These are phyloP conservation scores for Botrytis deweyae DNA, from an alignment of 2,329 filamentous ascomycete genomes.

Conservation along the genomic window DNA sequence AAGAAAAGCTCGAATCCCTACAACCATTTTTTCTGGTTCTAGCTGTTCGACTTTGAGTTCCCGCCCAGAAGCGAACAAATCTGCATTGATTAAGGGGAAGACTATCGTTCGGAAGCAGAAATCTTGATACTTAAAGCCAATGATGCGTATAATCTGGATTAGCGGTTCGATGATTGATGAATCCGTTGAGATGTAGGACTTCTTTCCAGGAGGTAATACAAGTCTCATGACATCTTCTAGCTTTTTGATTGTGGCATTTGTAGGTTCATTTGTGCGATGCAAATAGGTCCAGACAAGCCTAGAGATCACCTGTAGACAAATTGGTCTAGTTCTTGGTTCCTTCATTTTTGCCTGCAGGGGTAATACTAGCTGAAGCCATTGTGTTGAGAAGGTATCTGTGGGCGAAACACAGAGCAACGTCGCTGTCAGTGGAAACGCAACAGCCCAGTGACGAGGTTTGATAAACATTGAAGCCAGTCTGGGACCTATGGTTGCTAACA, in stretches of 20 bases:
- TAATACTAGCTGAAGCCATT: conserved; percentile 82
- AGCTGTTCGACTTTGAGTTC: conserved; percentile 78
- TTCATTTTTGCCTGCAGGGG: conserved; percentile 79
- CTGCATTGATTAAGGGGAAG: conserved; percentile 92
- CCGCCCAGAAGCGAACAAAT: conserved; percentile 68
- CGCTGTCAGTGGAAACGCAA: conserved; percentile 83
- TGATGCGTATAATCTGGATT: conserved; percentile 90
- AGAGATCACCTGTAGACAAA: conserved; percentile 86
- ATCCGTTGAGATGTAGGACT: conserved; percentile 79
- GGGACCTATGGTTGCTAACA: conserved; percentile 74
- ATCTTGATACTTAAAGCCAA: conserved; percentile 91
- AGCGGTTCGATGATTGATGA: conserved; percentile 81
- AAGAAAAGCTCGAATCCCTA: conserved; percentile 91
- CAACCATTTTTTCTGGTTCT: conserved; percentile 95
- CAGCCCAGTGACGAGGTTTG: conserved; percentile 89
- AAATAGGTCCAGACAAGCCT: conserved; percentile 93
- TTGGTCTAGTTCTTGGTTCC: conserved; percentile 73
- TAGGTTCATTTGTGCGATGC: conserved; percentile 75
- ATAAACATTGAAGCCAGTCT: conserved; percentile 80
- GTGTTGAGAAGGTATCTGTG: conserved; percentile 75
- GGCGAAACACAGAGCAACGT: conserved; percentile 86
- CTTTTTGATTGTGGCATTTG: conserved; percentile 68
- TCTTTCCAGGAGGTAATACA: conserved; percentile 76
- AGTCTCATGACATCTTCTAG: conserved; percentile 87
- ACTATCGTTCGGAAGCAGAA: conserved; percentile 90